A percentile compares a stretch with the other conserved stretches of the same genome.
Conservation (phyloP, 2,329 filamentous ascomycete species). For the Paracoccidioides brasiliensis region DNA sequence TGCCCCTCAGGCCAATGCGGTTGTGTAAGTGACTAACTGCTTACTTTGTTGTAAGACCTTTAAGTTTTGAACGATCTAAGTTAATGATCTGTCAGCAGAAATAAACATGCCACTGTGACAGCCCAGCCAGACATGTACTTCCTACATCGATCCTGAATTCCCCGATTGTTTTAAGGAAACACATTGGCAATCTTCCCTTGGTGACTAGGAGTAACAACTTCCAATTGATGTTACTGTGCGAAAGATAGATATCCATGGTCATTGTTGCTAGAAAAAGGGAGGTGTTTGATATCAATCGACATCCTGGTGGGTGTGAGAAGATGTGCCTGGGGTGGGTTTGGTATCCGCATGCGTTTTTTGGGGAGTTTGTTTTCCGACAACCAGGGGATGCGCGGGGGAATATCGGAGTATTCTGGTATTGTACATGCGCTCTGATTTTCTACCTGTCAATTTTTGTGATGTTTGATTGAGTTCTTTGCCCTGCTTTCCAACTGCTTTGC, state of each 20-base stretch:
- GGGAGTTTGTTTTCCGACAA: not conserved
- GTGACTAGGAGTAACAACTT: not conserved
- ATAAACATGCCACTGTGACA: not conserved
- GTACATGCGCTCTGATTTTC: not conserved
- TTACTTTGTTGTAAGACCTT: not conserved
- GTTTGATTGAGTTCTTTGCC: not conserved
- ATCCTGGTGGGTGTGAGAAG: not conserved
- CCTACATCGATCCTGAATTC: not conserved
- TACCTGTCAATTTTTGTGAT: not conserved
- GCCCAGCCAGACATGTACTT: not conserved
- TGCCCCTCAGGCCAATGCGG: constrained; percentile 1
- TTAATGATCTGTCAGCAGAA: not conserved
- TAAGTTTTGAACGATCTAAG: not conserved
- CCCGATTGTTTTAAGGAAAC: not conserved
- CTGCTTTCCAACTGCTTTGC: not conserved
- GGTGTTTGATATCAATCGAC: not conserved
- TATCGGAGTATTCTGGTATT: not conserved
- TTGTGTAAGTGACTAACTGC: not conserved
- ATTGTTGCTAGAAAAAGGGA: not conserved
- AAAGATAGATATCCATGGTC: not conserved
- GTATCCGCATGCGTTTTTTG: not conserved
- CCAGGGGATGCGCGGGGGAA: not conserved
- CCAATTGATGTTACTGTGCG: not conserved
- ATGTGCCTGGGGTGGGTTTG: not conserved
- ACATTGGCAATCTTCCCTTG: not conserved